These are phyloP conservation scores for Aspergillus sp. DNA, from an alignment of 2,329 filamentous ascomycete species.

Conservation along the genomic window DNA sequence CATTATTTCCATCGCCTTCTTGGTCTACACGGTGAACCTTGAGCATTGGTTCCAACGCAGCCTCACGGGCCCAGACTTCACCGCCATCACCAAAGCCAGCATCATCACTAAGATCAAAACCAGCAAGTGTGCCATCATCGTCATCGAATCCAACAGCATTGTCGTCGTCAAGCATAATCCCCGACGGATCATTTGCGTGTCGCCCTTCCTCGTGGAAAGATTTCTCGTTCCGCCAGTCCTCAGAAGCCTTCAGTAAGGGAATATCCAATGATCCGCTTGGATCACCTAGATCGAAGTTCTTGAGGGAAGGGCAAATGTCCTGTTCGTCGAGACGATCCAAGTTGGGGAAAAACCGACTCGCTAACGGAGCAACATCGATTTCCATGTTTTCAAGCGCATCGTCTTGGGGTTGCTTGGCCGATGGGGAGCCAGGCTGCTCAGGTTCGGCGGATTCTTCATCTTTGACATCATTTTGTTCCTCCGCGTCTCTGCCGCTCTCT, in stretches of 20 bases:
- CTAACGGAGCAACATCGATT: slow-evolving; percentile 71
- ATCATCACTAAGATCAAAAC: slow-evolving; percentile 62
- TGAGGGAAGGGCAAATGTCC: slow-evolving; percentile 90
- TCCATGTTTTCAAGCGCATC: slow-evolving; percentile 52
- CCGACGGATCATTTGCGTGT: slow-evolving; percentile 62
- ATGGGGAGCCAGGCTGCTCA: slow-evolving; percentile 22
- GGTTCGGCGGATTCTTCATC: slow-evolving; percentile 30
- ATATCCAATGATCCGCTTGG: slow-evolving; percentile 79
- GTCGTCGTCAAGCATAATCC: slow-evolving; percentile 79
- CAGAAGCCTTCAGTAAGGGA: slow-evolving; percentile 81
- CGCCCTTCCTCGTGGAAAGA: slow-evolving; percentile 45
- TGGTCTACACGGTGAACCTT: slow-evolving; percentile 58
- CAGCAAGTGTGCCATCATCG: slow-evolving; percentile 64
- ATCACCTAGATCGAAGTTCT: slow-evolving; percentile 86
- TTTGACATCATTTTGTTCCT: slow-evolving; percentile 36
- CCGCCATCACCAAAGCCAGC: slow-evolving; percentile 91
- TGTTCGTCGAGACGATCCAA: slow-evolving; percentile 70
- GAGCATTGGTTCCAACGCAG: slow-evolving; percentile 78
- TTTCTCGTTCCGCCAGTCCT: slow-evolving; percentile 72
- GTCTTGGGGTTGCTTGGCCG: slow-evolving; percentile 27
- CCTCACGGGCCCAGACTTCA: slow-evolving; percentile 89
- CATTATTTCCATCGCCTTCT: slow-evolving; percentile 49
- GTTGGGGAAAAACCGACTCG: slow-evolving; percentile 78
- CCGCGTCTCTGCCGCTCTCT: slow-evolving; percentile 36
- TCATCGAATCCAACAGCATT: slow-evolving; percentile 76